phyloP scores from a whole-genome alignment of 345 rosid genomes.

The Acer yangbiense region DNA sequence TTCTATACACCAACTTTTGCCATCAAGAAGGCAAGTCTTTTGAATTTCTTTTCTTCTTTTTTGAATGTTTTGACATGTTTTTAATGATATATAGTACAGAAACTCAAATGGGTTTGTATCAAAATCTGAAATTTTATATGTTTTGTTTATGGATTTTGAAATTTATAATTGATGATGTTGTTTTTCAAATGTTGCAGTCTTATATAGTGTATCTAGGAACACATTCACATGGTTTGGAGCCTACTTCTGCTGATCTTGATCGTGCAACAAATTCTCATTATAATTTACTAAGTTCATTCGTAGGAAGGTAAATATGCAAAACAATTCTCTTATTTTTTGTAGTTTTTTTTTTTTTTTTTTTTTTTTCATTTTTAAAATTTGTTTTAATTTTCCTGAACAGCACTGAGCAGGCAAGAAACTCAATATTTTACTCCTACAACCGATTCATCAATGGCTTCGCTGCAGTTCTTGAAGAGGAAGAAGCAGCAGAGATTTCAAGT shows the following conservation, averaged over 20 bases:
- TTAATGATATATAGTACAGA: not conserved
- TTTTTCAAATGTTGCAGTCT: conserved; percentile 12
- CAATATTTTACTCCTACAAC: conserved; percentile 34
- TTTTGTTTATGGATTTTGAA: not conserved
- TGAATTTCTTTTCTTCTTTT: not conserved
- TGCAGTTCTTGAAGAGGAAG: conserved; percentile 33
- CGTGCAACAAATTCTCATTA: conserved; percentile 24
- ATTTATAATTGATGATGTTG: not conserved
- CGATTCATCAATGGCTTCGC: conserved; percentile 41
- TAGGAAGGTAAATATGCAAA: conserved; percentile 33
- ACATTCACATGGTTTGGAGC: conserved; percentile 17
- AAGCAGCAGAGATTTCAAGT: conserved; percentile 36
- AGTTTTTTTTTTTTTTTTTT: not conserved
- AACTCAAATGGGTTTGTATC: not conserved
- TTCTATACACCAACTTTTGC: conserved; percentile 38
- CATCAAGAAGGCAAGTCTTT: conserved; percentile 37
- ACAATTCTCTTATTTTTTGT: not conserved
- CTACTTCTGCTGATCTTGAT: conserved; percentile 1
- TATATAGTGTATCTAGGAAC: conserved; percentile 37
- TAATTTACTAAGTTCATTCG: conserved; percentile 35
- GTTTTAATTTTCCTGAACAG: conserved; percentile 12
- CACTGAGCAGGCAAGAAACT: conserved; percentile 16
- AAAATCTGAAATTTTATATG: not conserved
- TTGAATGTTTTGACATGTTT: not conserved
- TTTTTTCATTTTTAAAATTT: not conserved